phyloP scores from a whole-genome alignment of 129 eudicot species.

The Escallonia herrerae region DNA sequence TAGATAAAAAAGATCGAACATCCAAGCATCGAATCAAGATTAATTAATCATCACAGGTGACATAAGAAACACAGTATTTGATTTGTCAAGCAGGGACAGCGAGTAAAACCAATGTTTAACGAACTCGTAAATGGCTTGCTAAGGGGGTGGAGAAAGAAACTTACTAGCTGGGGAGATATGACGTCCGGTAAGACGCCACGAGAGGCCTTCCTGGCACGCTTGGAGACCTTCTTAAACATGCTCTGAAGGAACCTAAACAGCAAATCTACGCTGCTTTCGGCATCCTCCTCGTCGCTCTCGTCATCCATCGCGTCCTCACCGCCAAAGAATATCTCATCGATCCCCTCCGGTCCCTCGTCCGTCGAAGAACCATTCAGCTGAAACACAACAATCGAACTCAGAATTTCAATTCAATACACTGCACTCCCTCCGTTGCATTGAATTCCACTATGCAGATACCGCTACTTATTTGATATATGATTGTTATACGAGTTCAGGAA shows the following conservation, averaged over 20 bases:
- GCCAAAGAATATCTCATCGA: conserved; percentile 3
- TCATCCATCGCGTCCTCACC: conserved; percentile 9
- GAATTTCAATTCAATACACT: background rate
- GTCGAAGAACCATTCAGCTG: conserved; percentile 6
- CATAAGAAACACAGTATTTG: too few species aligned
- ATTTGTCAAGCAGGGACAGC: too few species aligned
- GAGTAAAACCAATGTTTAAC: too few species aligned
- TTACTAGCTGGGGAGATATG: conserved; percentile 28
- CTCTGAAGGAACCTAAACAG: conserved; percentile 18
- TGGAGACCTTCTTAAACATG: conserved; percentile 29
- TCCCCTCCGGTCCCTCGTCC: background rate
- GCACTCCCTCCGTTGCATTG: background rate
- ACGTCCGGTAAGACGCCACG: conserved; percentile 22
- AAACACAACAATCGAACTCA: background rate
- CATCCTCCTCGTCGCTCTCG: conserved; percentile 14
- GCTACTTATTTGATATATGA: too few species aligned
- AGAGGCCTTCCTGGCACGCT: conserved; percentile 23
- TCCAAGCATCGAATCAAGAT: background rate
- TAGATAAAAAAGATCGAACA: background rate
- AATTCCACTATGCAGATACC: background rate
- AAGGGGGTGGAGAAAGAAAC: background rate
- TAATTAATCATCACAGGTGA: too few species aligned
- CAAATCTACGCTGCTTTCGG: conserved; percentile 30
- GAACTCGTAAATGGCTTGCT: too few species aligned
- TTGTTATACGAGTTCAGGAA: too few species aligned